These are phyloP conservation scores for Wickerhamiella spandovensis DNA, from an alignment of 805 yeast genomes.

Conservation along the genomic window DNA sequence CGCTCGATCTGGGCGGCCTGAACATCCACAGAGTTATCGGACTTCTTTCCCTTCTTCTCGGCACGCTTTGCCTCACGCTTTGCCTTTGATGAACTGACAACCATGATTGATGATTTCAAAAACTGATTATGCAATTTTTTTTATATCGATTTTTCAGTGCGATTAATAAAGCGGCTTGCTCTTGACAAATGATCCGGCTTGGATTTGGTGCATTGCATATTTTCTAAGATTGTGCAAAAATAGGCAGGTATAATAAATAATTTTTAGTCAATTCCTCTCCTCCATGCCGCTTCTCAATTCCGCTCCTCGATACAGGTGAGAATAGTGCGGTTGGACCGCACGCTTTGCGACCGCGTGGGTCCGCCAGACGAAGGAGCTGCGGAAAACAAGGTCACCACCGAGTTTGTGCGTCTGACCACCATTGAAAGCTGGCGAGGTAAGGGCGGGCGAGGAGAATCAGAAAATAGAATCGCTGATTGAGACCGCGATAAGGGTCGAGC, in stretches of 20 bases:
- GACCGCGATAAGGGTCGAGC: conserved; percentile 4
- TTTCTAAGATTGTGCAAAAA: too few relatives aligned
- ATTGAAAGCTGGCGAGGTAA: conserved; percentile 7
- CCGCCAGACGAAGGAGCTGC: not conserved
- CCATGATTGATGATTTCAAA: conserved; percentile 16
- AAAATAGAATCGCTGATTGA: not conserved
- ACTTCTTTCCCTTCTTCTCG: conserved; percentile 57
- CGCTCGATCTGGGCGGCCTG: conserved; percentile 41
- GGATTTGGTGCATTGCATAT: too few relatives aligned
- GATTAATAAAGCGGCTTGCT: not conserved
- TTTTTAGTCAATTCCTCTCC: not conserved
- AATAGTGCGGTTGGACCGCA: not conserved
- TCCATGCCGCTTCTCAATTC: not conserved
- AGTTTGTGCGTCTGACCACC: conserved; percentile 1
- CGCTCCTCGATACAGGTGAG: conserved; percentile 2
- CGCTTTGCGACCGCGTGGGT: conserved; percentile 3
- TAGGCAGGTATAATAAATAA: too few relatives aligned
- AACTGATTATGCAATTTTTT: not conserved
- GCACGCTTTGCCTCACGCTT: conserved; percentile 96
- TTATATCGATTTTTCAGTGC: not conserved
- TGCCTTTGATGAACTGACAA: conserved; percentile 78
- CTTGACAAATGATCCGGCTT: not conserved
- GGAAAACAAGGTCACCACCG: conserved; percentile 7
- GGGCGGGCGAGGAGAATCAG: not conserved
- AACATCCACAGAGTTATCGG: conserved; percentile 36